These are phyloP conservation scores for Groenewaldozyma sp. DNA, from an alignment of 1,139 yeast species.

Conservation along the genomic window DNA sequence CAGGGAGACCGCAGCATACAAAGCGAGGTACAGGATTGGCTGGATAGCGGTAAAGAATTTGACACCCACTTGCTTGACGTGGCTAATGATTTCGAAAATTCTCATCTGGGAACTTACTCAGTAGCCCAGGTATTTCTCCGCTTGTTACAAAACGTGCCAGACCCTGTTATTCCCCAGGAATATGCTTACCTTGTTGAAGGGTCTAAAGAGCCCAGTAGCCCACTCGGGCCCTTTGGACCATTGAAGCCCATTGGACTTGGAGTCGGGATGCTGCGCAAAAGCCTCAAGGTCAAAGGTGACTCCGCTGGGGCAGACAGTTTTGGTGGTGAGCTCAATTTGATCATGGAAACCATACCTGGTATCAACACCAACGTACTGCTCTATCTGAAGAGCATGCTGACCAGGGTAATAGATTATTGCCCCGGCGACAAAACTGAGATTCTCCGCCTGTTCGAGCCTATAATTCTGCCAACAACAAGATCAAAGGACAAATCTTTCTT, in stretches of 20 bases:
- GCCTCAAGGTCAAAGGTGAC: too few relatives aligned
- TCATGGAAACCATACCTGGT: constrained; percentile 32
- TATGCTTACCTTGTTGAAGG: constrained; percentile 8
- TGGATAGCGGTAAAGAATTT: constrained; percentile 28
- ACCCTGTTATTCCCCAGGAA: constrained; percentile 34
- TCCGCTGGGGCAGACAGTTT: neutral
- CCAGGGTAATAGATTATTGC: constrained; percentile 26
- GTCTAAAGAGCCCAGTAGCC: constrained; percentile 3
- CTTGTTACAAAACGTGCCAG: constrained; percentile 32
- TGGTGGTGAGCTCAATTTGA: constrained; percentile 19
- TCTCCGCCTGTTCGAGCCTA: constrained; percentile 24
- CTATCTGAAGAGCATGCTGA: constrained; percentile 32
- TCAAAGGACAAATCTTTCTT: neutral
- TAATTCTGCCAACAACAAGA: constrained; percentile 7
- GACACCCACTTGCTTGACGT: constrained; percentile 26
- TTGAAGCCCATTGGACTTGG: too few relatives aligned
- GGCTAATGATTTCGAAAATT: constrained; percentile 18
- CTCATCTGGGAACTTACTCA: constrained; percentile 23
- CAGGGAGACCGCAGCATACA: constrained; percentile 24
- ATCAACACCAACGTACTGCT: constrained; percentile 35
- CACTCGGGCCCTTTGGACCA: constrained; percentile 4
- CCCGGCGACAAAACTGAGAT: constrained; percentile 11
- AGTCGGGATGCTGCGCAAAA: too few relatives aligned
- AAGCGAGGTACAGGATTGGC: constrained; percentile 28
- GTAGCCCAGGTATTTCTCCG: constrained; percentile 28